These are phyloP conservation scores for Cinnamomum micranthum DNA, from an alignment of 164 flowering plant species.

Conservation along the genomic window DNA sequence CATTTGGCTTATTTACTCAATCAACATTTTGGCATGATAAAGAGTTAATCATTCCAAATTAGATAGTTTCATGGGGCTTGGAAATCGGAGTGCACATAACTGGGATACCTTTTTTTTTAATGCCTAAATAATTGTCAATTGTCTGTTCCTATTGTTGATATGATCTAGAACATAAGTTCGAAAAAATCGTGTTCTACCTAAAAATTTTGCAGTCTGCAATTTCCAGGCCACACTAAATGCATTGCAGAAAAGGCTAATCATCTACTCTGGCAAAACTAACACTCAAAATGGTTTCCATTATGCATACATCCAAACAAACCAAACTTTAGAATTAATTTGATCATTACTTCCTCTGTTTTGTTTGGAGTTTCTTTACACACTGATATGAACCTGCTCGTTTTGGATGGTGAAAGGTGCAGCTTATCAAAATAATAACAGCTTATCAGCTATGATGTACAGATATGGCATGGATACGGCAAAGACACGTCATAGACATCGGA, in stretches of 20 bases:
- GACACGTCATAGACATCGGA: too few relatives aligned
- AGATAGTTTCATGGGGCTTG: background rate
- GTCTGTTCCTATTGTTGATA: background rate
- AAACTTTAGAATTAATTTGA: too few relatives aligned
- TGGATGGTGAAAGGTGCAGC: background rate
- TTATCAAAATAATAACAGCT: background rate
- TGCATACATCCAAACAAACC: background rate
- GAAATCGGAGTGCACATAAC: background rate
- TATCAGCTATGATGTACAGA: too few relatives aligned
- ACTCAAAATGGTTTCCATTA: background rate
- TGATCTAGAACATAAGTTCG: background rate
- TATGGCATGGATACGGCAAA: too few relatives aligned
- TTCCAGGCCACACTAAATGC: background rate
- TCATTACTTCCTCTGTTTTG: background rate
- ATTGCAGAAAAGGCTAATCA: background rate
- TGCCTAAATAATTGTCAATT: too few relatives aligned
- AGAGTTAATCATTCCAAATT: background rate
- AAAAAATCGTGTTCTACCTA: background rate
- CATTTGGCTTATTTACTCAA: background rate
- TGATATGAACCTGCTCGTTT: background rate
- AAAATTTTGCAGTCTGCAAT: background rate
- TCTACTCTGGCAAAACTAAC: background rate
- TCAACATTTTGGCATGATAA: background rate
- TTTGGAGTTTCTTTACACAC: background rate
- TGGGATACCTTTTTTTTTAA: background rate